Percentiles rank a stretch among this genome's conserved stretches.
Conservation (phyloP, 495 filamentous ascomycete species). For the Tuber aestivum region DNA sequence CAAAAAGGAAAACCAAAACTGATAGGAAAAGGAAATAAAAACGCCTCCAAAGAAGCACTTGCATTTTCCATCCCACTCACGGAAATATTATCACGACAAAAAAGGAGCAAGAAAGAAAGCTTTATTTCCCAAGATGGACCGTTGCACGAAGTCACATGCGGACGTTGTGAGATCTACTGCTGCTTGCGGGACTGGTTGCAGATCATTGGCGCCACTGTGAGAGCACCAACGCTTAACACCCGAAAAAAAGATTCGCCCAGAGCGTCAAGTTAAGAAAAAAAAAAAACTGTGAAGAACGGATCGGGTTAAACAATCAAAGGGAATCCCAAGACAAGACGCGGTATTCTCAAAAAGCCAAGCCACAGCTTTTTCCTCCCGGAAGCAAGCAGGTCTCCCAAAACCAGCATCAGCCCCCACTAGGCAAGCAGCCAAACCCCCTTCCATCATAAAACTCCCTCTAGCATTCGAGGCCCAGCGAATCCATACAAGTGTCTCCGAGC, state of each 20-base stretch:
- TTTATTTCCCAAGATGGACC: constrained; percentile 17
- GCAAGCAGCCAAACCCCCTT: not conserved
- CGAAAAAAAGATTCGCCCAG: constrained; percentile 4
- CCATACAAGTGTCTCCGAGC: not conserved
- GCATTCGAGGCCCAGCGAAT: not conserved
- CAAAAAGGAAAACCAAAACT: too few relatives aligned
- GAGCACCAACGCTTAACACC: not conserved
- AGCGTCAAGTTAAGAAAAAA: not conserved
- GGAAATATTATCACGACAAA: not conserved
- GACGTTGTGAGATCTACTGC: constrained; percentile 32
- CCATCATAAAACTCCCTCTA: not conserved
- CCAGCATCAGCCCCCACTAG: not conserved
- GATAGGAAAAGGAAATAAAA: not conserved
- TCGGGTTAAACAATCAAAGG: constrained; percentile 3
- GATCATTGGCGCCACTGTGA: constrained; percentile 29
- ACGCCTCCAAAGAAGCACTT: not conserved
- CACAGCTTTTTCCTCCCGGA: constrained; percentile 5
- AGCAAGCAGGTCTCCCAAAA: constrained; percentile 16
- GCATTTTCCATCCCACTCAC: not conserved
- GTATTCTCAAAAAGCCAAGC: constrained; percentile 4
- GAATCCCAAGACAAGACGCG: not conserved
- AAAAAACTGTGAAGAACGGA: not conserved
- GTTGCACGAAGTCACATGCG: constrained; percentile 34
- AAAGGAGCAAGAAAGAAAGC: constrained; percentile 9
- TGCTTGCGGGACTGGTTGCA: constrained; percentile 30